Conservation (phyloP, 768 basidiomycete genomes). For the Flagelloscypha sp. region DNA sequence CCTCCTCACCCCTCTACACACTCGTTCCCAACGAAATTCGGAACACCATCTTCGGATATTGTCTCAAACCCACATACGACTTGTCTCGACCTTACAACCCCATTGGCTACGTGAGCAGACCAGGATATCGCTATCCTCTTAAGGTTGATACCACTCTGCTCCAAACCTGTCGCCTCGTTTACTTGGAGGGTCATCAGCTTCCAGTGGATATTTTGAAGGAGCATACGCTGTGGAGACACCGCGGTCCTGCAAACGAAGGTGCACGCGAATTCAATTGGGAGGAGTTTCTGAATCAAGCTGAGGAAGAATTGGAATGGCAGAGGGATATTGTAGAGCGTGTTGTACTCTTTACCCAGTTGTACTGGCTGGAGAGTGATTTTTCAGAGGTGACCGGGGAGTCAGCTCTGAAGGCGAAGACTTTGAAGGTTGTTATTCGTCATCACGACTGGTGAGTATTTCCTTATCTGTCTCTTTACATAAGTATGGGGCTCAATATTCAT, state of each 20-base stretch:
- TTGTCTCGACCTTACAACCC: slow-evolving; percentile 8
- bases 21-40: slow-evolving; percentile 14
- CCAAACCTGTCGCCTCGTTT: slow-evolving; percentile 16
- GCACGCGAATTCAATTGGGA: slow-evolving; percentile 12
- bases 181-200: slow-evolving; percentile 16
- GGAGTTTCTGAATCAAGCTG: slow-evolving; percentile 3
- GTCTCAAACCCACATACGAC: slow-evolving; percentile 14
- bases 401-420: slow-evolving; percentile 4
- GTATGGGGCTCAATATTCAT: too few relatives aligned
- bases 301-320: slow-evolving; percentile 4
- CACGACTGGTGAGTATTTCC: too few relatives aligned
- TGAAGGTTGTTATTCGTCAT: slow-evolving; percentile 14
- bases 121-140: slow-evolving; percentile 10
- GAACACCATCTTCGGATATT: slow-evolving; percentile 15
- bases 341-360: slow-evolving; percentile 15
- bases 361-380: slow-evolving; percentile 11
- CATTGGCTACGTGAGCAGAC: slow-evolving; percentile 14
- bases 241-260: neutral
- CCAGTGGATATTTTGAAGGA: slow-evolving; percentile 12
- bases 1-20: slow-evolving; percentile 12
- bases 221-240: slow-evolving; percentile 16
- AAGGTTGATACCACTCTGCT: slow-evolving; percentile 13
- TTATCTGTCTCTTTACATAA: too few relatives aligned
- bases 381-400: slow-evolving; percentile 1
- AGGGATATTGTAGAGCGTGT: slow-evolving; percentile 11